These are phyloP conservation scores for Elongisporangium prolatum DNA, from an alignment of 352 stramenopile species.

Conservation along the genomic window DNA sequence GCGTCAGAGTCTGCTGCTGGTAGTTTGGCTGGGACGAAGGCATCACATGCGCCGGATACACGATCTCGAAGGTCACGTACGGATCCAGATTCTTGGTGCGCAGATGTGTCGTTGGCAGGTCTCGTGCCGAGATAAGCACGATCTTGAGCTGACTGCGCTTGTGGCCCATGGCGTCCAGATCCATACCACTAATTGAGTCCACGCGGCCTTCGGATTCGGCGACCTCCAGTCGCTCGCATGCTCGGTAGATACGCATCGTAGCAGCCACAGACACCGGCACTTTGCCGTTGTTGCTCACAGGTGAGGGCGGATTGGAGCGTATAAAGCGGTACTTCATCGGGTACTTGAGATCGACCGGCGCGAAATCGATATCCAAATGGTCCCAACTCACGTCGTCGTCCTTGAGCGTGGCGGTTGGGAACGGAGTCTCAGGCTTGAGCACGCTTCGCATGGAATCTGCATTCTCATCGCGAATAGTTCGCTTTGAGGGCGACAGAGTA, in stretches of 20 bases:
- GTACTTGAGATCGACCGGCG: conserved; percentile 40
- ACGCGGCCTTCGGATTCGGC: conserved; percentile 38
- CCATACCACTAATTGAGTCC: conserved; percentile 50
- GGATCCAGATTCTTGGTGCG: conserved; percentile 70
- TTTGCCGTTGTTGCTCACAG: conserved; percentile 9
- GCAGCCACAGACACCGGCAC: conserved; percentile 14
- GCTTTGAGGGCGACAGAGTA: conserved; percentile 5
- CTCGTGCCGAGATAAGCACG: conserved; percentile 37
- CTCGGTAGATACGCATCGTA: conserved; percentile 46
- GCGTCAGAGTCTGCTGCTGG: not conserved
- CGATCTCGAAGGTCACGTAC: conserved; percentile 59
- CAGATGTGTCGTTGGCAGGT: conserved; percentile 57
- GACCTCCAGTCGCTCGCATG: conserved; percentile 48
- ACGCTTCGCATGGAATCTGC: not conserved
- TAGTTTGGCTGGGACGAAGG: conserved; percentile 1
- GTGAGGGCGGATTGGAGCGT: conserved; percentile 18
- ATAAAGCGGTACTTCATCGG: conserved; percentile 33
- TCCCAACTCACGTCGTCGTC: conserved; percentile 32
- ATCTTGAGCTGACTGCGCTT: conserved; percentile 54
- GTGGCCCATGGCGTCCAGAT: conserved; percentile 47
- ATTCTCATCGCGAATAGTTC: not conserved
- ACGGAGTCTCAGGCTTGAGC: not conserved
- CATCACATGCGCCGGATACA: conserved; percentile 37
- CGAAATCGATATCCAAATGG: conserved; percentile 40
- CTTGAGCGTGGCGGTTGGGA: not conserved